phyloP scores from a whole-genome alignment of 176 grass and related monocot species.

The Elaeis guineensis region DNA sequence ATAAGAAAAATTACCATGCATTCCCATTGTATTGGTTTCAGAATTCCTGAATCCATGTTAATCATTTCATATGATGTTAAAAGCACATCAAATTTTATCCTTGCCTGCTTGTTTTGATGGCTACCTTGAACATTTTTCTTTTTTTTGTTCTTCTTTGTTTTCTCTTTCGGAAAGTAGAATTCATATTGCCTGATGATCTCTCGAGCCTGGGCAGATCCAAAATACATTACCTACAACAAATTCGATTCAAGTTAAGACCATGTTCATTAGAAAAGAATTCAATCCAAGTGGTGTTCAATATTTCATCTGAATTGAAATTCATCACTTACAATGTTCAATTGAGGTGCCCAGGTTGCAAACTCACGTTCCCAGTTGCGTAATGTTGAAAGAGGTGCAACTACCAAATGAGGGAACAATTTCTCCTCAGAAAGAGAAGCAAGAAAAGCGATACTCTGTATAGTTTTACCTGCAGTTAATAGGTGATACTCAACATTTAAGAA shows the following conservation, averaged over 20 bases:
- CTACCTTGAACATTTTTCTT: conserved; percentile 49
- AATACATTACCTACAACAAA: conserved; percentile 80
- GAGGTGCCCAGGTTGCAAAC: conserved; percentile 96
- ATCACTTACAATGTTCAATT: conserved; percentile 90
- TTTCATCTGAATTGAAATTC: conserved; percentile 15
- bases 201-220: conserved; percentile 62
- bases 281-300: conserved; percentile 11
- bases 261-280: not conserved
- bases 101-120: conserved; percentile 63
- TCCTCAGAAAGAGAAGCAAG: conserved; percentile 77
- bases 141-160: conserved; percentile 73
- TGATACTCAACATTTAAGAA: not conserved
- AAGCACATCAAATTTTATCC: conserved; percentile 98
- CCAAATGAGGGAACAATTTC: conserved; percentile 71
- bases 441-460: conserved; percentile 99
- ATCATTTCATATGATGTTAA: conserved; percentile 99
- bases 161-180: conserved; percentile 86
- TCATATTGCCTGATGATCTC: conserved; percentile 79
- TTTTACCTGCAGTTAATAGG: conserved; percentile 59
- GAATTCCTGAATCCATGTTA: conserved; percentile 87
- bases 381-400: conserved; percentile 95
- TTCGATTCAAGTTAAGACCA: conserved; percentile 14
- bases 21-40: conserved; percentile 93
- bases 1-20: conserved; percentile 65
- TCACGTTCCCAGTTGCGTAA: conserved; percentile 97